These are phyloP conservation scores for Alternaria triticimaculans DNA, from an alignment of 2,329 filamentous ascomycete genomes.

Conservation along the genomic window DNA sequence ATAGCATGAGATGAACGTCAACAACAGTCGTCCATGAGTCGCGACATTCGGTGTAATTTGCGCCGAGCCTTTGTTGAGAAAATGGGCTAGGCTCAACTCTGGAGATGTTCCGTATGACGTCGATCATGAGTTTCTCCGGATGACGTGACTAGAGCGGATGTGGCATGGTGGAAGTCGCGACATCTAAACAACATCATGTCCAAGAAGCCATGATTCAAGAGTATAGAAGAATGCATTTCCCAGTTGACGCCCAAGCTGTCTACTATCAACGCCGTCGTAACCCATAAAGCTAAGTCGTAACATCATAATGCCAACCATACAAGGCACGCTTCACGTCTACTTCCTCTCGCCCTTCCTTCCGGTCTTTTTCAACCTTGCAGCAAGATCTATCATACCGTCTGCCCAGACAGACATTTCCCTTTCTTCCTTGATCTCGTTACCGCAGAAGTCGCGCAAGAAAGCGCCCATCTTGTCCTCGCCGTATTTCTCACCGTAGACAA, in stretches of 20 bases:
- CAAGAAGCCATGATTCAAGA: neutral
- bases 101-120: neutral
- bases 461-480: slow-evolving; percentile 77
- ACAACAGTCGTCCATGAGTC: neutral
- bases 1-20: neutral
- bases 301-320: neutral
- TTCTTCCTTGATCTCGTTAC: slow-evolving; percentile 29
- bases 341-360: slow-evolving; percentile 53
- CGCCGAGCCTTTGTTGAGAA: neutral
- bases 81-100: neutral
- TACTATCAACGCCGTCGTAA: slow-evolving; percentile 17
- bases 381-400: slow-evolving; percentile 53
- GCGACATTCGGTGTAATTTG: slow-evolving; percentile 17
- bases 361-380: slow-evolving; percentile 51
- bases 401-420: slow-evolving; percentile 51
- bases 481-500: slow-evolving; percentile 80
- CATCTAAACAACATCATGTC: neutral
- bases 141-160: neutral
- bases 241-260: neutral
- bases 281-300: slow-evolving; percentile 18
- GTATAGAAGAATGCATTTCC: neutral
- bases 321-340: slow-evolving; percentile 2
- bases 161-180: neutral
- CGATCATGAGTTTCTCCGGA: slow-evolving; percentile 18
- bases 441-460: slow-evolving; percentile 66